Evolutionary conservation across 139 green algal species (phyloP).

Genomic region (Chlamydomonas sp.): DNA sequence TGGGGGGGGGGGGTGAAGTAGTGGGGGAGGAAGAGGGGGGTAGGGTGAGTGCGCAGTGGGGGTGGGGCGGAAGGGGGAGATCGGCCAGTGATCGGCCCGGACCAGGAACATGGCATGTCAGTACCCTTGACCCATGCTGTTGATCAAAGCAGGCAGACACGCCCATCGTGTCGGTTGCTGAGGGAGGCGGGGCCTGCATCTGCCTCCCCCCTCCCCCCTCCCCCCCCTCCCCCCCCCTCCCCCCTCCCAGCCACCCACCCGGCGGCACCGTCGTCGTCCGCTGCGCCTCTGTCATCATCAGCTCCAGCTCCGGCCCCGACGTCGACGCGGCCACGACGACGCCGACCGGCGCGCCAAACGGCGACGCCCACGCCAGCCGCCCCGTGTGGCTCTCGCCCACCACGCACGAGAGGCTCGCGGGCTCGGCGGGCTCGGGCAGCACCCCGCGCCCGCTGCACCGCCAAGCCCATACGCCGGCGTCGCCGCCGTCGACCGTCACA

Average conservation of each 20-base stretch:
- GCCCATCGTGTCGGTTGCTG: too few relatives aligned
- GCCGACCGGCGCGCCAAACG: not conserved
- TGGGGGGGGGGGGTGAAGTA: too few relatives aligned
- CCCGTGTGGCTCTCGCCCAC: not conserved
- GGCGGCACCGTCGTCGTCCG: not conserved
- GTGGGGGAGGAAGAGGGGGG: too few relatives aligned
- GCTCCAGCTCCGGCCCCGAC: conserved; percentile 1
- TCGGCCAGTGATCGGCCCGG: too few relatives aligned
- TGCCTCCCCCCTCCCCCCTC: not conserved
- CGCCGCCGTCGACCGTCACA: conserved; percentile 17
- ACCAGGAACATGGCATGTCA: too few relatives aligned
- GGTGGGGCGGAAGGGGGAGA: too few relatives aligned
- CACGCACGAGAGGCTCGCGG: not conserved
- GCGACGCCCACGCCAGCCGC: not conserved
- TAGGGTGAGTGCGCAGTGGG: too few relatives aligned
- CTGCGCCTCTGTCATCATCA: not conserved
- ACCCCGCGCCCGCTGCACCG: conserved; percentile 6
- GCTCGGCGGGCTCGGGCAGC: not conserved
- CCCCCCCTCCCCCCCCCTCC: not conserved
- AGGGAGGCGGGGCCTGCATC: not conserved
- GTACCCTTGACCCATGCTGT: too few relatives aligned
- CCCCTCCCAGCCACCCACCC: not conserved
- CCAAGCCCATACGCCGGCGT: conserved; percentile 37
- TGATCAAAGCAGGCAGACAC: too few relatives aligned
- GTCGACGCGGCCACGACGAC: not conserved